These are phyloP conservation scores for Stachybotrys echinatus DNA, from an alignment of 2,329 filamentous ascomycete genomes.

Conservation along the genomic window DNA sequence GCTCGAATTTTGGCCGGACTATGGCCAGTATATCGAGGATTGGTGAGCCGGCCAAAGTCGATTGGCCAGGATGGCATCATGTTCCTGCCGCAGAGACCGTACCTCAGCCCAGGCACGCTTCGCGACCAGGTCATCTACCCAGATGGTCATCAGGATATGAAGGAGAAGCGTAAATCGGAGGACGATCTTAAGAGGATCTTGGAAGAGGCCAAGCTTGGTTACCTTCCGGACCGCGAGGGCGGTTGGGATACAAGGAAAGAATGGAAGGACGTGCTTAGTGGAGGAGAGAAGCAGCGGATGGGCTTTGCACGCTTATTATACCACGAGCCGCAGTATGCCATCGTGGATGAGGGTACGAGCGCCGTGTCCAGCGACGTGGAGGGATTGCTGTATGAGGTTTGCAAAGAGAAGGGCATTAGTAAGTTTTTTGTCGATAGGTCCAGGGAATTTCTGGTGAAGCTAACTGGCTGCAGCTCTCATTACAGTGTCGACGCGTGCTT, in stretches of 20 bases:
- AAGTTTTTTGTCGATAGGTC: constrained; percentile 32
- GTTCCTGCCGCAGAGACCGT: constrained; percentile 93
- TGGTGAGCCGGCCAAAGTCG: constrained; percentile 80
- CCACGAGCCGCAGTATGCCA: constrained; percentile 89
- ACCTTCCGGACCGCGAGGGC: constrained; percentile 85
- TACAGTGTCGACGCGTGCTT: constrained; percentile 91
- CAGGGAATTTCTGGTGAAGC: background rate
- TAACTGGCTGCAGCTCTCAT: constrained; percentile 61
- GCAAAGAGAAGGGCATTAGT: constrained; percentile 92
- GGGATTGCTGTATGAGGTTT: constrained; percentile 84
- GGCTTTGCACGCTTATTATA: constrained; percentile 86
- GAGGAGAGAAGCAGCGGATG: constrained; percentile 96
- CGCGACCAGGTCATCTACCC: constrained; percentile 98
- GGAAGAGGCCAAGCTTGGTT: constrained; percentile 79
- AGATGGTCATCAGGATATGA: constrained; percentile 92
- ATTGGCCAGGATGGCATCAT: constrained; percentile 89
- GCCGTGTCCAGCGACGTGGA: constrained; percentile 94
- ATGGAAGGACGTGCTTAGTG: constrained; percentile 97
- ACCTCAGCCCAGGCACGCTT: constrained; percentile 85
- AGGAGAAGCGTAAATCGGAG: constrained; percentile 70
- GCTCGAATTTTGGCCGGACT: constrained; percentile 82
- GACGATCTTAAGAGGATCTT: constrained; percentile 72
- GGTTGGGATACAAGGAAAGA: constrained; percentile 96
- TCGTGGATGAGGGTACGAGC: constrained; percentile 92
- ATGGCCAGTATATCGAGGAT: constrained; percentile 92